Evolutionary conservation across 163 green algal species (phyloP), one percentile per base, ranked within the genome.

Genomic region (Scenedesmus sp.): DNA sequence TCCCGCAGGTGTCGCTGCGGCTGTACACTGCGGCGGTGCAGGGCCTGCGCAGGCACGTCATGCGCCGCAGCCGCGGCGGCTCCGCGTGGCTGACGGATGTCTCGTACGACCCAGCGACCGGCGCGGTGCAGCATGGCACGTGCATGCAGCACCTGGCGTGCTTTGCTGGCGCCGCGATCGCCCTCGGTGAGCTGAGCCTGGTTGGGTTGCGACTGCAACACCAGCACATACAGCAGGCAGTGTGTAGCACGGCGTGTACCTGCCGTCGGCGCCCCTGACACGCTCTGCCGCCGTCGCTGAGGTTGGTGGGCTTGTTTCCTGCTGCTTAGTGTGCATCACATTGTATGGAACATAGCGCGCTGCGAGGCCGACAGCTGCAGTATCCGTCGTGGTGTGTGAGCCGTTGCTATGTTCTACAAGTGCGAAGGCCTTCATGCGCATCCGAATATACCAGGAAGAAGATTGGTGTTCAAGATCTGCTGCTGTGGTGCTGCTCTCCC

Each of bases 391-490:
- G n/a, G n/a, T n/a, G n/a, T n/a, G n/a, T n/a, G n/a, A n/a, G n/a
- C n/a, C n/a, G n/a, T n/a, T n/a, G n/a, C n/a, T n/a, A n/a, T n/a
- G n/a, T n/a, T n/a, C n/a, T n/a, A n/a, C n/a, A n/a, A n/a, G n/a
- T n/a, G n/a, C n/a, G n/a, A n/a, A n/a, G n/a, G n/a, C 44, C 20
- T 97, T 97, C 94, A 93, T 97, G 91, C 95, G 97, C 91, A 86
- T 97, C 43, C 91, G 94, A 73, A 7, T 18, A 73, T 30, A 10
- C 61, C 20, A 73, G 20, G 61, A 73, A 40, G 13, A 16, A 18
- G 30, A 6, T 20, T 13, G 16, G 30, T 4, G 26, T n/a, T 40
- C 13, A 37, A 15, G 26, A 18, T 12, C 10, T 42, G 70, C 33
- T 20, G 12, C 70, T 6, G 1, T 53, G 22, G 2, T 84, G 10